Percentiles rank a stretch among this genome's conserved stretches.
These are phyloP conservation scores for Beauveria australis DNA, from an alignment of 2,329 filamentous ascomycete species.

Conservation along the genomic window DNA sequence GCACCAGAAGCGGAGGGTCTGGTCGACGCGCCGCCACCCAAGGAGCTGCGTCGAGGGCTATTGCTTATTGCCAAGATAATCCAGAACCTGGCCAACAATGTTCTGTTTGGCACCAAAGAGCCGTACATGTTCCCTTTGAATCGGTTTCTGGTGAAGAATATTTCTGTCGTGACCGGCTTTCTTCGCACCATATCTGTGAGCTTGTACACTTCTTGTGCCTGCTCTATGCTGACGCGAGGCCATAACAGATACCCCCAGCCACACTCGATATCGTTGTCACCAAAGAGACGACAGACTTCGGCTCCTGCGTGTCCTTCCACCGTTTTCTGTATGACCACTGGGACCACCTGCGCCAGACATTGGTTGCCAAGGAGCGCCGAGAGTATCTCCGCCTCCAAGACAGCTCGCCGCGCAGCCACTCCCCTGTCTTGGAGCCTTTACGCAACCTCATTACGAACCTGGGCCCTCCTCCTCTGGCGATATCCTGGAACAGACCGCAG, in stretches of 20 bases:
- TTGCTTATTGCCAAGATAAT: slow-evolving; percentile 64
- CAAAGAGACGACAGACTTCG: slow-evolving; percentile 56
- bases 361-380: slow-evolving; percentile 51
- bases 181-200: slow-evolving; percentile 58
- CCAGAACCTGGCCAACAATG: slow-evolving; percentile 64
- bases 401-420: slow-evolving; percentile 42
- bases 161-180: slow-evolving; percentile 59
- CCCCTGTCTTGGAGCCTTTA: slow-evolving; percentile 52
- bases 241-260: slow-evolving; percentile 37
- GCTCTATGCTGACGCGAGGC: not conserved
- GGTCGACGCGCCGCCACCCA: slow-evolving; percentile 52
- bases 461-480: slow-evolving; percentile 57
- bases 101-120: slow-evolving; percentile 63
- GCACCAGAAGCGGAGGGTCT: slow-evolving; percentile 60
- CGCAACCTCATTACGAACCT: slow-evolving; percentile 57
- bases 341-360: slow-evolving; percentile 59
- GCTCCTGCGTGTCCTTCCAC: slow-evolving; percentile 61
- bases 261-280: slow-evolving; percentile 31
- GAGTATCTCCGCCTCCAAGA: slow-evolving; percentile 47
- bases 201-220: slow-evolving; percentile 17
- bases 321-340: slow-evolving; percentile 64
- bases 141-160: slow-evolving; percentile 59
- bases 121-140: slow-evolving; percentile 66
- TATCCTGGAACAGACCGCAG: slow-evolving; percentile 61
- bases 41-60: slow-evolving; percentile 60